These are phyloP conservation scores for Solanum hybrid DNA, from an alignment of 305 asterid species.

Conservation along the genomic window DNA sequence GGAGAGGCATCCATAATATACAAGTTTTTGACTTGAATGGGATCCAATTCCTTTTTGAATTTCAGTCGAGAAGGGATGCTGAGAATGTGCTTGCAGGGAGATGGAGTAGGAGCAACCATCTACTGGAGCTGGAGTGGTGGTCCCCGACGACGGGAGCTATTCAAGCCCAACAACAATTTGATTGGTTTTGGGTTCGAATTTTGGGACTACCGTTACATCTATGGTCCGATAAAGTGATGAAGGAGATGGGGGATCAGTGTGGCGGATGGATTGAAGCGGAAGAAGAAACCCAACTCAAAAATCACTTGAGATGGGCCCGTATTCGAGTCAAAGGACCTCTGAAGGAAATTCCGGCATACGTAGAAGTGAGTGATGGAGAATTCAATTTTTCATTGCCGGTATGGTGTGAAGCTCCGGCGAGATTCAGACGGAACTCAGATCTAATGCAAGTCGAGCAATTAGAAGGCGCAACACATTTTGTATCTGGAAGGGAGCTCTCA, in stretches of 20 bases:
- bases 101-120: background rate
- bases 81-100: background rate
- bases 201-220: background rate
- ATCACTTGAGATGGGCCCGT: background rate
- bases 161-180: background rate
- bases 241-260: background rate
- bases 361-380: background rate
- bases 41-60: background rate
- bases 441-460: too few relatives aligned
- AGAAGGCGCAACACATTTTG: too few relatives aligned
- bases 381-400: too few relatives aligned
- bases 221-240: background rate
- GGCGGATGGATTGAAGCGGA: background rate
- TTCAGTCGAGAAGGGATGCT: background rate
- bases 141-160: background rate
- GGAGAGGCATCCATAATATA: background rate
- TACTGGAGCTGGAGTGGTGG: background rate
- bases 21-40: background rate
- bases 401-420: background rate
- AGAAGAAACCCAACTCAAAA: background rate
- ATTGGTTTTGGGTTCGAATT: background rate
- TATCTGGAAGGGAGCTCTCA: background rate
- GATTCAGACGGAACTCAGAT: background rate
- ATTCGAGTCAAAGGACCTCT: background rate
- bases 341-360: background rate